A percentile compares a stretch with the other conserved stretches of the same genome.
Evolutionary conservation across 2,329 filamentous ascomycete genomes (phyloP).

Genomic region (Magnaporthiopsis poae): DNA sequence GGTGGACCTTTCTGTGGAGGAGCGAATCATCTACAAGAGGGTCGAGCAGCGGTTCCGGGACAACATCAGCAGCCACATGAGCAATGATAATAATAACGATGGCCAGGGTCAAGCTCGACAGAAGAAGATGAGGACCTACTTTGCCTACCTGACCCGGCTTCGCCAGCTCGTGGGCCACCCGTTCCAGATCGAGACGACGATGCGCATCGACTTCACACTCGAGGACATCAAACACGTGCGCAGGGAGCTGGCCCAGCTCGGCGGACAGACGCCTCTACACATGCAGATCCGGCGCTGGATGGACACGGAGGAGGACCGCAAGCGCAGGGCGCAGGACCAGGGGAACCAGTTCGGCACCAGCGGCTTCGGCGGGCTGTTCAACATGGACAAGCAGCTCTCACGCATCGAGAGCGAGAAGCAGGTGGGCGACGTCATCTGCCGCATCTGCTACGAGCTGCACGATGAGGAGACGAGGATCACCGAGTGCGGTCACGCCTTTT

Average conservation of each 20-base stretch:
- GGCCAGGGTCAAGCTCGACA: background rate
- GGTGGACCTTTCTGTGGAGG: slow-evolving; percentile 19
- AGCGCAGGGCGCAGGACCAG: background rate
- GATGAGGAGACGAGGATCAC: background rate
- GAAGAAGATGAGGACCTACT: slow-evolving; percentile 2
- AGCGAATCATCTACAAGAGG: slow-evolving; percentile 12
- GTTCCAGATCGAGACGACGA: slow-evolving; percentile 11
- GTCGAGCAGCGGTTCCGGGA: slow-evolving; percentile 8
- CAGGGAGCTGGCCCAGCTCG: slow-evolving; percentile 2
- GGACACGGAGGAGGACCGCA: slow-evolving; percentile 5
- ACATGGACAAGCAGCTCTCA: slow-evolving; percentile 7
- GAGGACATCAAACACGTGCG: slow-evolving; percentile 11
- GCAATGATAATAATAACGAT: background rate
- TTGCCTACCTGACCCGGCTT: slow-evolving; percentile 10
- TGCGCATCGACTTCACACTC: slow-evolving; percentile 7
- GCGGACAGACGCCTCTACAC: slow-evolving; percentile 4
- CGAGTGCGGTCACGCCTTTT: slow-evolving; percentile 24
- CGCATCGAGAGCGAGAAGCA: slow-evolving; percentile 7
- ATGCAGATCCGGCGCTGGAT: slow-evolving; percentile 12
- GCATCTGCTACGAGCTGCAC: slow-evolving; percentile 4
- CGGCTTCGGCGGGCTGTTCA: slow-evolving; percentile 5
- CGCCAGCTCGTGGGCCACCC: slow-evolving; percentile 13
- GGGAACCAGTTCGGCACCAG: slow-evolving; percentile 2
- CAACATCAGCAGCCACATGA: slow-evolving; percentile 1
- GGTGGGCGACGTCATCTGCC: slow-evolving; percentile 5